Percentiles rank a stretch among this genome's conserved stretches.
Conservation (phyloP, 1,284 basidiomycete species). For the Rhizoctonia solani region DNA sequence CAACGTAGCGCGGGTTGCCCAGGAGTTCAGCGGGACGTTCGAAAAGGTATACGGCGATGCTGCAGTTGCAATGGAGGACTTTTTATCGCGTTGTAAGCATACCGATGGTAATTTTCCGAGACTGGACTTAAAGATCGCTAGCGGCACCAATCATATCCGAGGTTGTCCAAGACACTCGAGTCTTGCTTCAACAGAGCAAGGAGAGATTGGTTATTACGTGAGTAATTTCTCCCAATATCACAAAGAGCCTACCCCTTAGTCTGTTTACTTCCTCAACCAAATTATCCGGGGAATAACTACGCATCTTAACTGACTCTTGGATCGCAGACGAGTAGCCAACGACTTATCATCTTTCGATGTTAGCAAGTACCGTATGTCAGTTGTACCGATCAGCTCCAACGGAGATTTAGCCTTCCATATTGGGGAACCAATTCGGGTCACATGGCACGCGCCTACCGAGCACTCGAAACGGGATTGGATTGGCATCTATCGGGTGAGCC, state of each 20-base stretch:
- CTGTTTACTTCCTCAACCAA: slow-evolving; percentile 32
- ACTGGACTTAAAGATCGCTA: slow-evolving; percentile 40
- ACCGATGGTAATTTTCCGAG: not conserved
- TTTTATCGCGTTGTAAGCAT: slow-evolving; percentile 80
- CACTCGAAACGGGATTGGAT: slow-evolving; percentile 98
- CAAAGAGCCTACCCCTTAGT: too few relatives aligned
- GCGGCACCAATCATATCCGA: slow-evolving; percentile 69
- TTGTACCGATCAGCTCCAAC: slow-evolving; percentile 57
- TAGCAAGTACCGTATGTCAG: slow-evolving; percentile 72
- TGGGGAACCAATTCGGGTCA: slow-evolving; percentile 84
- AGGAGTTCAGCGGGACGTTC: slow-evolving; percentile 89
- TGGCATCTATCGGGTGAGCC: slow-evolving; percentile 82
- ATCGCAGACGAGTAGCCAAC: slow-evolving; percentile 72
- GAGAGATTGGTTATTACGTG: slow-evolving; percentile 89
- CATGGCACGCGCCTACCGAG: slow-evolving; percentile 84
- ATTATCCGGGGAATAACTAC: slow-evolving; percentile 9
- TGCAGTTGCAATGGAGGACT: slow-evolving; percentile 87
- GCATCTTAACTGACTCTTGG: not conserved
- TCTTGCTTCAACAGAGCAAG: slow-evolving; percentile 86
- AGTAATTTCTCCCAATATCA: slow-evolving; percentile 48
- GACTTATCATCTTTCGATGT: slow-evolving; percentile 80
- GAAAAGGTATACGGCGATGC: slow-evolving; percentile 95
- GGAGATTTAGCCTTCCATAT: slow-evolving; percentile 75
- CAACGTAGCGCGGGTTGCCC: slow-evolving; percentile 74
- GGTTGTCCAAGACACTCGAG: slow-evolving; percentile 89